phyloP scores from a whole-genome alignment of 2,329 filamentous ascomycete genomes.

The Truncatella angustata region DNA sequence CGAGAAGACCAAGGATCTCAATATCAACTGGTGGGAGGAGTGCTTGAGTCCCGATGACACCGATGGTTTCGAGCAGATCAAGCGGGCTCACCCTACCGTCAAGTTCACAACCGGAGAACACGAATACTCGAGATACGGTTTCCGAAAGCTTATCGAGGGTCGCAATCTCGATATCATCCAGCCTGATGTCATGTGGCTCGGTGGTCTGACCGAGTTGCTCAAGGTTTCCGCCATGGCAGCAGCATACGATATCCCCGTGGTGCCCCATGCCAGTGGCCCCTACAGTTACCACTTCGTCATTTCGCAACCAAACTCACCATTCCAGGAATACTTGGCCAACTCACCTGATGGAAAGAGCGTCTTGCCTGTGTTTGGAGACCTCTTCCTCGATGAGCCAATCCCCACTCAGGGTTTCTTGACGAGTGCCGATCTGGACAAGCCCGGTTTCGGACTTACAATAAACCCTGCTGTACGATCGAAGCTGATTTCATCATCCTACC shows the following conservation, averaged over 20 bases:
- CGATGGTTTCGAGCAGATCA: constrained; percentile 86
- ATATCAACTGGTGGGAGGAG: constrained; percentile 98
- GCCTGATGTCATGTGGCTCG: constrained; percentile 97
- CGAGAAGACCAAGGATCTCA: constrained; percentile 69
- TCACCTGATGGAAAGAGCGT: constrained; percentile 88
- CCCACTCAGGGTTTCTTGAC: constrained; percentile 80
- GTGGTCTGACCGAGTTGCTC: constrained; percentile 86
- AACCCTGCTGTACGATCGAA: constrained; percentile 71
- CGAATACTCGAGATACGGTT: constrained; percentile 91
- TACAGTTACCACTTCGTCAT: constrained; percentile 97
- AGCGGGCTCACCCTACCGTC: constrained; percentile 82
- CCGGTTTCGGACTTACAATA: constrained; percentile 84
- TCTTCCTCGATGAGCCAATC: constrained; percentile 89
- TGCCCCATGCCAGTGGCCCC: constrained; percentile 90
- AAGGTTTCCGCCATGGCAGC: constrained; percentile 86
- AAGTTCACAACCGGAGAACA: constrained; percentile 97
- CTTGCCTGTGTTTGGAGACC: constrained; percentile 84
- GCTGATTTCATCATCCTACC: constrained; percentile 71
- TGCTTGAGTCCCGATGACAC: constrained; percentile 88
- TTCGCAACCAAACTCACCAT: constrained; percentile 87
- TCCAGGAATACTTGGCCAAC: constrained; percentile 95
- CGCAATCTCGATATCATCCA: constrained; percentile 93
- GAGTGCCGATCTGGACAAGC: constrained; percentile 77
- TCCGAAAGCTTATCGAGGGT: constrained; percentile 89
- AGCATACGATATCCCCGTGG: constrained; percentile 90